These are phyloP conservation scores for Phytophthora macrochlamydospora DNA, from an alignment of 352 stramenopile species.

Conservation along the genomic window DNA sequence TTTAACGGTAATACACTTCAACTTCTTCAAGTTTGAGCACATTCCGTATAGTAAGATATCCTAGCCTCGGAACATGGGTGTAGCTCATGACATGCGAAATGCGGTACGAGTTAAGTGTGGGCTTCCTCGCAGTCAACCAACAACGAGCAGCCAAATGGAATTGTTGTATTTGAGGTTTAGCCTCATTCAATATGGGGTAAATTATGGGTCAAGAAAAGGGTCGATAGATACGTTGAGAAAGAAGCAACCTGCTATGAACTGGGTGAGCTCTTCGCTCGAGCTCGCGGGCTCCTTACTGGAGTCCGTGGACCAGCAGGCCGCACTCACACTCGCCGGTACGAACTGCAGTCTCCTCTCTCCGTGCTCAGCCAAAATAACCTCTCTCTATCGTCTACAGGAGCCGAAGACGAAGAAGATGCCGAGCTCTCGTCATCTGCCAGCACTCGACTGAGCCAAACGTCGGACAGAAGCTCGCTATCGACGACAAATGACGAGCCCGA, in stretches of 20 bases:
- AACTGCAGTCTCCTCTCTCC: not conserved
- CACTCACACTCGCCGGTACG: conserved; percentile 63
- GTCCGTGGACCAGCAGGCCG: conserved; percentile 86
- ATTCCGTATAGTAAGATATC: no score
- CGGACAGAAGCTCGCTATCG: conserved; percentile 8
- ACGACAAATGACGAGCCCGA: conserved; percentile 16
- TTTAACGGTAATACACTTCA: no score
- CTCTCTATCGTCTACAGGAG: conserved; percentile 7
- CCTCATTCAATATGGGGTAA: no score
- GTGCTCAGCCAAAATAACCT: conserved; percentile 2
- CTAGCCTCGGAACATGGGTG: no score
- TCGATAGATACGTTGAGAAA: conserved; percentile 5
- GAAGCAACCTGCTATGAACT: conserved; percentile 62
- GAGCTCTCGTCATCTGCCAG: conserved; percentile 37
- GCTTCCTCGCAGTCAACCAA: no score
- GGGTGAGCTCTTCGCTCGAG: conserved; percentile 85
- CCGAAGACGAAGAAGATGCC: conserved; percentile 31
- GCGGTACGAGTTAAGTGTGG: no score
- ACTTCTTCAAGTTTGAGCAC: no score
- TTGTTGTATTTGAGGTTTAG: no score
- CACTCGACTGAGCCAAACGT: conserved; percentile 20
- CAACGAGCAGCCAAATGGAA: no score
- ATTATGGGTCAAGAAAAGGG: not conserved
- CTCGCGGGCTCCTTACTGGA: conserved; percentile 81
- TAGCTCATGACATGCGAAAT: no score